A percentile compares a stretch with the other conserved stretches of the same genome.
phyloP scores from a whole-genome alignment of 2,329 filamentous ascomycete genomes.

The Neonectria sp. region DNA sequence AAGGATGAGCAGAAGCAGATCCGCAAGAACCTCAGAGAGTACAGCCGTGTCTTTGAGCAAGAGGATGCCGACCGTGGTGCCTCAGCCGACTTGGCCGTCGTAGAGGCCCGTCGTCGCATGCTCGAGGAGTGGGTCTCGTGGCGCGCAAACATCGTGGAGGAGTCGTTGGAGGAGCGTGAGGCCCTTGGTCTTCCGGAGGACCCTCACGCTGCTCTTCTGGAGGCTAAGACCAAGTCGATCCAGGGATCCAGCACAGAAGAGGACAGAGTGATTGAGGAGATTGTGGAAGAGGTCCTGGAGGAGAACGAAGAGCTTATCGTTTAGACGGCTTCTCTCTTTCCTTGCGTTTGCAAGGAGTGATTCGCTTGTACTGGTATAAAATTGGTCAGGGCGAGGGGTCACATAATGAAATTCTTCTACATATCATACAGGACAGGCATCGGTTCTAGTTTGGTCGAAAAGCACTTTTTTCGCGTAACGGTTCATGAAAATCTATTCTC shows the following conservation, averaged over 20 bases:
- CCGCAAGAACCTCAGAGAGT: constrained; percentile 98
- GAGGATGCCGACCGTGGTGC: constrained; percentile 95
- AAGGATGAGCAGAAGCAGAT: constrained; percentile 99
- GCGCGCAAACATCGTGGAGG: constrained; percentile 80
- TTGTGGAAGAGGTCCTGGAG: constrained; percentile 86
- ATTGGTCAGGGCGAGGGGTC: constrained; percentile 51
- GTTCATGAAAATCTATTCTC: neutral
- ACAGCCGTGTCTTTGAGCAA: constrained; percentile 94
- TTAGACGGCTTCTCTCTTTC: constrained; percentile 50
- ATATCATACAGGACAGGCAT: constrained; percentile 33
- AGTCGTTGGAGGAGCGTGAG: constrained; percentile 80
- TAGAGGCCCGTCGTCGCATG: constrained; percentile 86
- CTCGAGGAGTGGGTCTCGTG: constrained; percentile 93
- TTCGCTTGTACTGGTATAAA: constrained; percentile 54
- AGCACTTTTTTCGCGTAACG: constrained; percentile 24
- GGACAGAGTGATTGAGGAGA: constrained; percentile 89
- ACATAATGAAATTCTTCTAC: constrained; percentile 53
- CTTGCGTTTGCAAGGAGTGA: constrained; percentile 50
- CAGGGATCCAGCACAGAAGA: constrained; percentile 73
- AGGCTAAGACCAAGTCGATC: constrained; percentile 67
- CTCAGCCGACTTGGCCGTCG: constrained; percentile 92
- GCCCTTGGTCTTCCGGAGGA: constrained; percentile 77
- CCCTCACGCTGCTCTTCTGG: constrained; percentile 73
- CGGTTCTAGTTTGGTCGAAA: constrained; percentile 40
- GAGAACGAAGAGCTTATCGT: constrained; percentile 85